Percentiles rank a stretch among this genome's conserved stretches.
phyloP scores from a whole-genome alignment of 305 asterid species.

The Fraxinus latifolia region DNA sequence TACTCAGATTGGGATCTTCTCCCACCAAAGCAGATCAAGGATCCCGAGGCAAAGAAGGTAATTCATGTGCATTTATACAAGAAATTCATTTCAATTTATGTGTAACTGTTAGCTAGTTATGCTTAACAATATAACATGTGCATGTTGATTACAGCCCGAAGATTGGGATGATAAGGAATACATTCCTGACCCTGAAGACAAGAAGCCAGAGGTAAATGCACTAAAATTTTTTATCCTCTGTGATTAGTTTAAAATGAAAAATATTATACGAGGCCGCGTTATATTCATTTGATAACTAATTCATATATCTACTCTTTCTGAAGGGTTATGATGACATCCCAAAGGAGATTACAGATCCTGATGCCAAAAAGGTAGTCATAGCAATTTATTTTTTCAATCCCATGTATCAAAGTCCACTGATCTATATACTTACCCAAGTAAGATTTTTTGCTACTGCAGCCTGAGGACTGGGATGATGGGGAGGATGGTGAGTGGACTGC shows the following conservation, averaged over 20 bases:
- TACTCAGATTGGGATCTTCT: constrained; percentile 89
- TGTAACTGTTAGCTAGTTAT: background rate
- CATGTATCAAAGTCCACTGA: background rate
- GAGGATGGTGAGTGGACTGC: constrained; percentile 99
- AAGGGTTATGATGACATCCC: constrained; percentile 97
- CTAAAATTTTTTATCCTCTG: background rate
- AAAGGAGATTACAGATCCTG: constrained; percentile 78
- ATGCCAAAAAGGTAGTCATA: constrained; percentile 75
- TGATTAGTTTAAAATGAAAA: background rate
- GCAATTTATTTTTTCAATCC: background rate
- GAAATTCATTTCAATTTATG: background rate
- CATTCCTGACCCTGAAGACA: constrained; percentile 90
- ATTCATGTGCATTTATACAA: background rate
- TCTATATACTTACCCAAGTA: constrained; percentile 1
- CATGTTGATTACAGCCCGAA: constrained; percentile 62
- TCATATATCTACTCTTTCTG: background rate
- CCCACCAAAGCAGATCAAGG: constrained; percentile 86
- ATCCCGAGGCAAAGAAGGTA: constrained; percentile 93
- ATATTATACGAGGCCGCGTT: background rate
- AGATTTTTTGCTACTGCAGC: constrained; percentile 43
- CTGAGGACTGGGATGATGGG: constrained; percentile 99
- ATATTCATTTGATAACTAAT: background rate
- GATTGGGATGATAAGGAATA: constrained; percentile 97
- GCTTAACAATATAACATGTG: background rate
- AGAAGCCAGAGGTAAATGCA: constrained; percentile 75